Evolutionary conservation across 805 yeast species (phyloP).

Genomic region (Candida dendrica): DNA sequence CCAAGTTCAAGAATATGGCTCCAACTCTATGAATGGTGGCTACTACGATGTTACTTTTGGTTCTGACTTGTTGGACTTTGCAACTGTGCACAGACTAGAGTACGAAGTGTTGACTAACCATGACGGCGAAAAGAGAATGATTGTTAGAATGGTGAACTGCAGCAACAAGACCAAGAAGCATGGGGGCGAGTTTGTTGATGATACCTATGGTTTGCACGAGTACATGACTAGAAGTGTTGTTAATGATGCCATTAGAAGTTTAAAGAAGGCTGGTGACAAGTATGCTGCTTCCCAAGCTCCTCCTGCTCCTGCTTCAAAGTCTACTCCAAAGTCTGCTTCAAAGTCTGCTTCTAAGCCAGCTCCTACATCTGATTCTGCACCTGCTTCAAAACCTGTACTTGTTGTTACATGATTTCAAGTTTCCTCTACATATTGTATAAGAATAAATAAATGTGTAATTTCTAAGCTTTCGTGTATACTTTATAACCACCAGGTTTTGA

Average conservation of each 20-base stretch:
- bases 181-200: conserved; percentile 9
- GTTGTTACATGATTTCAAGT: too few species aligned
- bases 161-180: conserved; percentile 3
- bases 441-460: too few species aligned
- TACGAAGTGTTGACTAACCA: conserved; percentile 10
- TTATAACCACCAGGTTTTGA: too few species aligned
- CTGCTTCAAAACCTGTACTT: too few species aligned
- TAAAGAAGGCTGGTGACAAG: conserved; percentile 1
- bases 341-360: too few species aligned
- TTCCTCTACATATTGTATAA: too few species aligned
- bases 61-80: conserved; percentile 7
- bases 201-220: conserved; percentile 17
- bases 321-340: too few species aligned
- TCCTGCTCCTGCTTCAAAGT: too few species aligned
- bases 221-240: conserved; percentile 21
- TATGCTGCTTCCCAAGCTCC: not conserved
- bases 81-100: conserved; percentile 15
- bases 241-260: conserved; percentile 13
- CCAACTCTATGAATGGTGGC: conserved; percentile 12
- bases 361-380: too few species aligned
- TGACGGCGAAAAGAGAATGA: conserved; percentile 7
- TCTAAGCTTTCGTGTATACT: too few species aligned
- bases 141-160: conserved; percentile 16
- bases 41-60: conserved; percentile 14
- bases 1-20: conserved; percentile 11